Evolutionary conservation across 2,329 filamentous ascomycete genomes (phyloP), one percentile per base, ranked within the genome.

Genomic region (Coniella lustricola): DNA sequence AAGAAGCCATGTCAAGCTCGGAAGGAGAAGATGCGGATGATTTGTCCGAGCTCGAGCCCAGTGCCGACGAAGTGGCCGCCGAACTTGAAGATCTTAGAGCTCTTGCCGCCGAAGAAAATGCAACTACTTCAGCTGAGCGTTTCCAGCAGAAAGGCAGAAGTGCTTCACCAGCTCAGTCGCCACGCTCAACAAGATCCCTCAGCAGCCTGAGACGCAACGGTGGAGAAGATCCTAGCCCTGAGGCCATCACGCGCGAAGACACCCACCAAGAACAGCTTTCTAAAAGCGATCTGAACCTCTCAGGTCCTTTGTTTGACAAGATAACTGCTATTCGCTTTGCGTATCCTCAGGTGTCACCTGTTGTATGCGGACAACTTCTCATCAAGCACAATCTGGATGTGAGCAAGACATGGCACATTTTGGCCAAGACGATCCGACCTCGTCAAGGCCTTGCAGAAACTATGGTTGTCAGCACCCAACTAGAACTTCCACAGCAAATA

Each of bases 331-430:
- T 54, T 25, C 66, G 62, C 37, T 56, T 60, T 14, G 71, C 73
- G 0, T 78, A 75, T 37, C 74, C 74, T 2, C 56, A 59, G 7
- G 67, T 64, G 8, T 58, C 67, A 1, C 54, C 62, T 7, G 55
- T 60, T 3, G 54, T 62, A 7, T 68, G 69, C 44, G 62, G 72
- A 44, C 57, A 60, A 7, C 57, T 69, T 2, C 55, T 74, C 3
- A 51, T 56, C 5, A 60, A 56, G n/a, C 61, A 64, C 17, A 44
- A 59, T 5, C 61, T 63, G 10, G 58, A 74, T 49, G 42, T 70
- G 7, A 61, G 61, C 14, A 59, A 54, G 14, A 64, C 71, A 0
- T 76, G 71, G 50, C 54, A 62, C 3, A 56, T 59, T 4, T 58
- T 76, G 5, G 49, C 58, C 1, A 57, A 60, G 37, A 57, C 58